Base-by-base conservation (phyloP, 495 filamentous ascomycete genomes). In the Aspergillus ellipticus region DNA sequence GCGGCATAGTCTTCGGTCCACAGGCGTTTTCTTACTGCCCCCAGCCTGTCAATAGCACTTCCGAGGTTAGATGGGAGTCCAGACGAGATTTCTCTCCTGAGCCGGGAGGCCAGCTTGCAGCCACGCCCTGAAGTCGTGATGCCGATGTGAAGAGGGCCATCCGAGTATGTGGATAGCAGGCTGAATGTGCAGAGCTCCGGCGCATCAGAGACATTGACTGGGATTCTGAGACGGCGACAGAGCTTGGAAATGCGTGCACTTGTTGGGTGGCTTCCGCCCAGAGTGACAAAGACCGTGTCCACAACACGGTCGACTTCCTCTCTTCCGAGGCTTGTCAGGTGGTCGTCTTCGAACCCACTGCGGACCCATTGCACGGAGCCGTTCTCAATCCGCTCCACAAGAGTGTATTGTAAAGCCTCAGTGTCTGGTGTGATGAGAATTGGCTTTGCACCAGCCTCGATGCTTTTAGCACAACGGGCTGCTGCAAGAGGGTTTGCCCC, bases 41-140 rank as follows among this genome's bases (percentile, higher is more conserved):
- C 94, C 13, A 97, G 68, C 49, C 87, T 77, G 50, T 84, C 82
- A 55, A 95, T 90, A 0, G 95, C 90, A 20, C 59, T 63, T n/a
- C 94, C 94, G n/a, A 97, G 79, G n/a, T 88, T 80, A 7, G 75
- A 65, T 0, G 95, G 95, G 15, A 98, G 80, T 1, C 81, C 79
- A 0, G 90, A 83, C 15, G 87, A 86, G 49, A 98, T 87, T 66
- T 97, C 94, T 35, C 95, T 79, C 29, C 91, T 82, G 58, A 98
- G 87, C n/a, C 94, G 81, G 3, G 89, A 88, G 6, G 95, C 89
- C 31, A 98, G 83, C 65, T 97, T 97, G 76, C 94, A 98, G 0
- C 94, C 94, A 58, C 88, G 86, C 16, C 95, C 95, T 24, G 94
- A 96, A 2, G 94, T 98, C 4, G 94, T 97, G 49, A 97, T 89